Base-by-base conservation (phyloP, 257 asterid species). In the Datura wrightii region DNA sequence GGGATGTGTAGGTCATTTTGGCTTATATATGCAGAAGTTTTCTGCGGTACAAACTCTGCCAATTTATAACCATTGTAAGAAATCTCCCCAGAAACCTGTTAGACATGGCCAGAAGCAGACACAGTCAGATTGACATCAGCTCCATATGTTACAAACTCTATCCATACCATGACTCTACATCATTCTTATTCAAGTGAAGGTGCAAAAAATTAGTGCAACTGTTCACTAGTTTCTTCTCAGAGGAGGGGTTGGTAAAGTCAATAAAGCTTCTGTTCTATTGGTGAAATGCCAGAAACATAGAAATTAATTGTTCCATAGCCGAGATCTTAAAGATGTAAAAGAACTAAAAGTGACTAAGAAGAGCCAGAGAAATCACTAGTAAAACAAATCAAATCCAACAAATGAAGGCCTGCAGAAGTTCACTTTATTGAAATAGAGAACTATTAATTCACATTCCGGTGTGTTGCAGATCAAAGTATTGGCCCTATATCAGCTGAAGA, bases 1-100 rank as follows among this genome's bases (percentile, higher is more conserved):
- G 97, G 94, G 76, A 87, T 90, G 85, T 93, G 97, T 54, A 90
- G 88, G 80, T 92, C 96, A 63, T 91, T 65, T 89, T 93, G 97
- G 85, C 94, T 91, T 46, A 92, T 89, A 80, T 92, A 93, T n/a
- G 92, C 97, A 84, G 96, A 88, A 3, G 96, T 92, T 85, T 93
- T 93, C 87, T 93, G 96, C 1, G 94, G 91, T 82, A 91, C 94
- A 87, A 92, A 91, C 79, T 93, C 97, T 54, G 85, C 85, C 48
- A 93, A 89, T 80, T 87, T 89, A 86, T 90, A 92, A 24, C 95
- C 94, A 6, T 93, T 93, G 89, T 90, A 92, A 5, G 90, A 76
- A 82, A 93, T 90, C 69, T 91, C 95, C 60, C 97, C 97, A 31
- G 87, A 80, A 59, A 91, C 93, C 97, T 94, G 86, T 76, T 46